Conservation (phyloP, 257 asterid species). For the Haberlea rhodopensis region DNA sequence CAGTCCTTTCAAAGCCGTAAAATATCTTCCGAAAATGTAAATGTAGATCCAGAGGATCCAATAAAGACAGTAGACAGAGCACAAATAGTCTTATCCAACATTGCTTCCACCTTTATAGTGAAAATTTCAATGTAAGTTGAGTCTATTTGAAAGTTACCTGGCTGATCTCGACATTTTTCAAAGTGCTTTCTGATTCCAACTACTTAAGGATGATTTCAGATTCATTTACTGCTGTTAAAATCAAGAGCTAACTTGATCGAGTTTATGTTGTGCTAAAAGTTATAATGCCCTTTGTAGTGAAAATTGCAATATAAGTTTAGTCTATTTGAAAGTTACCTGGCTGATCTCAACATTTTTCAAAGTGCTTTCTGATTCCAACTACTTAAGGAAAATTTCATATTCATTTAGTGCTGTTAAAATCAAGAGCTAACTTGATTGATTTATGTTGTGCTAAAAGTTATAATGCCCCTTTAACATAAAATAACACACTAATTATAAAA, state of each 20-base stretch:
- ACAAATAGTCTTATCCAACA: conserved; percentile 95
- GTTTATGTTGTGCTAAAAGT: conserved; percentile 1
- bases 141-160: neutral
- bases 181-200: neutral
- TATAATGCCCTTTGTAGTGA: neutral
- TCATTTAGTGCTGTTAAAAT: conserved; percentile 7
- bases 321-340: too few relatives aligned
- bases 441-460: neutral
- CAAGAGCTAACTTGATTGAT: conserved; percentile 8
- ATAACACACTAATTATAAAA: neutral
- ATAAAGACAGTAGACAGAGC: conserved; percentile 84
- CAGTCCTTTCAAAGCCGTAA: conserved; percentile 86
- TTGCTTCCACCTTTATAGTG: conserved; percentile 78
- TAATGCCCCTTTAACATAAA: conserved; percentile 6
- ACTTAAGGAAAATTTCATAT: neutral
- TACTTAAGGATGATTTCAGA: neutral
- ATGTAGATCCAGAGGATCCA: conserved; percentile 91
- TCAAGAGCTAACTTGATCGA: conserved; percentile 10
- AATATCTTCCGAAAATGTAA: conserved; percentile 94
- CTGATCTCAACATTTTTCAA: neutral
- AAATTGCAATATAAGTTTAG: too few relatives aligned
- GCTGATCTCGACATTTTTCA: neutral
- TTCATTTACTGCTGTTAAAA: conserved; percentile 4
- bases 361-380: neutral
- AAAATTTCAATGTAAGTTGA: conserved; percentile 18